A percentile compares a stretch with the other conserved stretches of the same genome.
phyloP scores from a whole-genome alignment of 331 rosid species.

The Cydonia oblonga region DNA sequence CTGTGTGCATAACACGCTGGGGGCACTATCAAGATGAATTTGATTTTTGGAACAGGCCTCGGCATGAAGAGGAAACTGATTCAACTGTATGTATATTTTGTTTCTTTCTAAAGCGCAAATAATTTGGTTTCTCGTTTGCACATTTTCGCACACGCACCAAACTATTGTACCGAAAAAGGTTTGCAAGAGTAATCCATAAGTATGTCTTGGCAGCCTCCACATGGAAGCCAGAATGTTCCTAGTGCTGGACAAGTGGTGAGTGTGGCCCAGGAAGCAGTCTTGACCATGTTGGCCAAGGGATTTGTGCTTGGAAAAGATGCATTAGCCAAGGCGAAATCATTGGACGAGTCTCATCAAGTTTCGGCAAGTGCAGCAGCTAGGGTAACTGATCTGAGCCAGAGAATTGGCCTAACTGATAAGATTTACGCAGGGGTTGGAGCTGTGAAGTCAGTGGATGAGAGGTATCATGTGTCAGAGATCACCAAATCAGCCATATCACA shows the following conservation, averaged over 20 bases:
- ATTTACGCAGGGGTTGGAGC: conserved; percentile 54
- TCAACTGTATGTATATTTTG: conserved; percentile 35
- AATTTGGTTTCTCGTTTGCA: not conserved
- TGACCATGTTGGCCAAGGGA: conserved; percentile 76
- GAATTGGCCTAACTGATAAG: conserved; percentile 54
- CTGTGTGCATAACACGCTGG: conserved; percentile 84
- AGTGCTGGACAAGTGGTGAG: conserved; percentile 68
- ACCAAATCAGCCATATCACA: conserved; percentile 59
- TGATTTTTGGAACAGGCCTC: conserved; percentile 57
- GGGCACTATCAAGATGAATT: conserved; percentile 57
- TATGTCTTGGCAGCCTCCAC: conserved; percentile 26
- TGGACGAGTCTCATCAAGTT: conserved; percentile 63
- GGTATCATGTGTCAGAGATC: conserved; percentile 51
- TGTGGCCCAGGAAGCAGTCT: conserved; percentile 74
- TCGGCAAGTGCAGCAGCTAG: conserved; percentile 62
- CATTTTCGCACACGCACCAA: not conserved
- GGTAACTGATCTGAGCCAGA: conserved; percentile 64
- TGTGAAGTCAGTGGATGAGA: conserved; percentile 48
- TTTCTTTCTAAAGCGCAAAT: not conserved
- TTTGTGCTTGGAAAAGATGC: conserved; percentile 71
- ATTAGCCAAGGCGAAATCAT: conserved; percentile 56
- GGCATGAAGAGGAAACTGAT: conserved; percentile 30
- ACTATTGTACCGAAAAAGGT: not conserved
- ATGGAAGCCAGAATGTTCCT: conserved; percentile 37
- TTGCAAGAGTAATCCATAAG: not conserved